Conservation (phyloP, 169 alveolate species). For the Cyclospora cayetanensis region DNA sequence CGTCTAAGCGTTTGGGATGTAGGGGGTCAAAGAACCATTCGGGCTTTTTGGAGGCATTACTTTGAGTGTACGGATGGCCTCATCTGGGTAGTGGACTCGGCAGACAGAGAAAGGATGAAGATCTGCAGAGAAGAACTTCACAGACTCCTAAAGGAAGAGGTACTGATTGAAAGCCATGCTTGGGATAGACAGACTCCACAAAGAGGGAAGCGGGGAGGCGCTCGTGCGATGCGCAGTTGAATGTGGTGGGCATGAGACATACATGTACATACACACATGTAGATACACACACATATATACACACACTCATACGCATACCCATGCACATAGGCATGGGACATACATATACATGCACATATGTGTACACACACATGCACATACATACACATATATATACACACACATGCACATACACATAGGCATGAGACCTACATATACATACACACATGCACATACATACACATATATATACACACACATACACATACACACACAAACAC, state of each 20-base stretch:
- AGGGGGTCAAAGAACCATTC: slow-evolving; percentile 99
- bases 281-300: not conserved
- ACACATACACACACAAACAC: too few species aligned
- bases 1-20: slow-evolving; percentile 96
- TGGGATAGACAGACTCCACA: not conserved
- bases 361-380: not conserved
- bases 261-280: not conserved
- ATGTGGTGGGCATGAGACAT: not conserved
- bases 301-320: too few species aligned
- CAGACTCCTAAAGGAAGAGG: slow-evolving; percentile 93
- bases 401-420: not conserved
- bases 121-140: slow-evolving; percentile 96
- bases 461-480: too few species aligned
- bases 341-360: not conserved
- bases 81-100: slow-evolving; percentile 91
- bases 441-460: not conserved
- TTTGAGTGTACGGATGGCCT: slow-evolving; percentile 99
- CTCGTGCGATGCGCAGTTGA: not conserved
- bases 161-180: slow-evolving; percentile 73
- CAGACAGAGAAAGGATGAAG: slow-evolving; percentile 95
- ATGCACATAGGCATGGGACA: not conserved
- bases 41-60: slow-evolving; percentile 99
- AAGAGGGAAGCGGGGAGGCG: not conserved
- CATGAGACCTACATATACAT: too few species aligned
- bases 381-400: not conserved